A percentile compares a stretch with the other conserved stretches of the same genome.
These are phyloP conservation scores for Eimeria mitis DNA, from an alignment of 169 alveolate genomes.

Conservation along the genomic window DNA sequence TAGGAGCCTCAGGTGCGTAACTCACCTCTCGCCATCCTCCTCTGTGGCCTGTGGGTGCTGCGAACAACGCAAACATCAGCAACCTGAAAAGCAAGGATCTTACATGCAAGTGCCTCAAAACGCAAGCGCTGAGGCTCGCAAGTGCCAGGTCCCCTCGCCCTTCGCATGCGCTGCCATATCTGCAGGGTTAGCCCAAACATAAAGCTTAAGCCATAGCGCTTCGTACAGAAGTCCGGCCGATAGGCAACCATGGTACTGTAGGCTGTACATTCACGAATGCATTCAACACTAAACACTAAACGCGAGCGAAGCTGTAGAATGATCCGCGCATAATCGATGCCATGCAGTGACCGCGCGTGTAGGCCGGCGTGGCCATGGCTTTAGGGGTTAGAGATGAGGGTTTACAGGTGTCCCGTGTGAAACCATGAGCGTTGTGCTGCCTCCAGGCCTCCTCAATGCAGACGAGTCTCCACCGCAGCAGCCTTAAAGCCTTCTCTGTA, in stretches of 20 bases:
- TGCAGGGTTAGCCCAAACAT: neutral
- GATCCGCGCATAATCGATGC: neutral
- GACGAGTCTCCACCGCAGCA: slow-evolving; percentile 75
- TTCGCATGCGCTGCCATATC: neutral
- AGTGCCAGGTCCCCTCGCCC: neutral
- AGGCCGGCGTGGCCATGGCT: neutral
- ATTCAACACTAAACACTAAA: neutral
- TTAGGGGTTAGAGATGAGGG: neutral
- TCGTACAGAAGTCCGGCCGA: neutral
- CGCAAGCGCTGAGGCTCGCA: neutral
- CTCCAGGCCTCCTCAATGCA: slow-evolving; percentile 80
- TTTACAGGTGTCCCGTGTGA: slow-evolving; percentile 57
- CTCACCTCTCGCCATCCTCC: slow-evolving; percentile 75
- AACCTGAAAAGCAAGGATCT: neutral
- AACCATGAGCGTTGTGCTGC: slow-evolving; percentile 77
- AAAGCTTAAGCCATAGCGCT: neutral
- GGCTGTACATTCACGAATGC: neutral
- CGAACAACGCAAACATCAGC: neutral
- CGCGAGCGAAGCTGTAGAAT: neutral
- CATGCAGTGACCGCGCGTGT: neutral
- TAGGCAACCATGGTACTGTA: neutral
- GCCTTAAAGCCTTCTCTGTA: slow-evolving; percentile 70
- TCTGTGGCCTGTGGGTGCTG: slow-evolving; percentile 49
- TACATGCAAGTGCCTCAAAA: neutral
- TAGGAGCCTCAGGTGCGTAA: neutral